Conservation (phyloP, 2,329 filamentous ascomycete genomes). For the Ophiostoma tasmaniense region DNA sequence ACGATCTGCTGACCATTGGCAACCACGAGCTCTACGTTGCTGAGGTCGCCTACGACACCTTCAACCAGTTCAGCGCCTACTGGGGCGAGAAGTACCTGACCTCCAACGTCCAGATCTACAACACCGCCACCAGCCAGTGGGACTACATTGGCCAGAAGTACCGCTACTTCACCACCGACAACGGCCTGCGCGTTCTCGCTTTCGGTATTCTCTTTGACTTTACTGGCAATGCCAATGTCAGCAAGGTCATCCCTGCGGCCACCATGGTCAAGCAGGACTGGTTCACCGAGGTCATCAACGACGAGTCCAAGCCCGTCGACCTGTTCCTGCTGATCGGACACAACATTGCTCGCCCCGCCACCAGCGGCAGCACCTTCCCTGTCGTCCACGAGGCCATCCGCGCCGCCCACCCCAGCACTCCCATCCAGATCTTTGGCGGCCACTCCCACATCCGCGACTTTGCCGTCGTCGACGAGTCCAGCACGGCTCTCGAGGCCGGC, state of each 20-base stretch:
- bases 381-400: constrained; percentile 51
- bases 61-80: constrained; percentile 48
- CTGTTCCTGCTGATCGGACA: constrained; percentile 57
- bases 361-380: constrained; percentile 36
- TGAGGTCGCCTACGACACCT: constrained; percentile 53
- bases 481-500: constrained; percentile 54
- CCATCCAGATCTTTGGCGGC: constrained; percentile 57
- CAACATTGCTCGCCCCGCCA: constrained; percentile 45
- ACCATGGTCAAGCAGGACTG: constrained; percentile 45
- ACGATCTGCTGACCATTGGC: constrained; percentile 36
- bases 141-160: constrained; percentile 37
- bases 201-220: constrained; percentile 40
- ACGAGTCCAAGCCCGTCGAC: constrained; percentile 45
- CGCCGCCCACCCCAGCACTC: constrained; percentile 44
- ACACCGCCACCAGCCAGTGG: constrained; percentile 31
- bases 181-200: constrained; percentile 36
- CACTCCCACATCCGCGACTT: constrained; percentile 60
- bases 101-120: constrained; percentile 37
- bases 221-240: constrained; percentile 51
- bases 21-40: constrained; percentile 60
- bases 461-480: constrained; percentile 52
- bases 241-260: constrained; percentile 49
- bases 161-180: constrained; percentile 36
- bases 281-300: constrained; percentile 50
- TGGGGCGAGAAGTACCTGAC: constrained; percentile 42